Conservation (phyloP, 75 land plant species). For the Adiantum capillusveneris region DNA sequence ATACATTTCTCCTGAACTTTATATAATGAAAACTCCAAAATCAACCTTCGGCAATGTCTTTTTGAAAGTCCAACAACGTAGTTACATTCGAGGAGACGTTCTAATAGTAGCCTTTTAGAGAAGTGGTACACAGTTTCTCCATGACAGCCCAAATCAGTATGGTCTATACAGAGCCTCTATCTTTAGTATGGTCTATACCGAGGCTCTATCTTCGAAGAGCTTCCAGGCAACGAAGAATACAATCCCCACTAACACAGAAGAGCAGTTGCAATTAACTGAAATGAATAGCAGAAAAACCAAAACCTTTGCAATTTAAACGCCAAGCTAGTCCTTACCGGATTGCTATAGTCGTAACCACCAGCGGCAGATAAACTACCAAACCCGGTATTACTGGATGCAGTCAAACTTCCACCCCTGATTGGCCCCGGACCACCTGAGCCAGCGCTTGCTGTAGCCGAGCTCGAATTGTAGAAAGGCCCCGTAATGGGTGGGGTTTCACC, state of each 20-base stretch:
- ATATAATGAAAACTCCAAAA: too few relatives aligned
- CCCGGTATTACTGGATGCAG: constrained; percentile 1
- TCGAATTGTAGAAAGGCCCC: not conserved
- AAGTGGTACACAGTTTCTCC: too few relatives aligned
- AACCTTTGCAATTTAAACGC: not conserved
- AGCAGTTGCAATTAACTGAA: not conserved
- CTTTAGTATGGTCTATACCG: constrained; percentile 9
- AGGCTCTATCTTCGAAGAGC: not conserved
- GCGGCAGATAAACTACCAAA: not conserved
- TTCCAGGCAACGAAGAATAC: not conserved
- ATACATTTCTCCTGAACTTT: too few relatives aligned
- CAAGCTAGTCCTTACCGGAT: not conserved
- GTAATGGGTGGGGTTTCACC: constrained; percentile 4
- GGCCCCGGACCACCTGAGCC: constrained; percentile 5
- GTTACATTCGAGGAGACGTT: too few relatives aligned
- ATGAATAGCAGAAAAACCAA: not conserved
- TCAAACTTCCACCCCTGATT: not conserved
- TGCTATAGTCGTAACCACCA: constrained; percentile 5
- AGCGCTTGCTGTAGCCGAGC: not conserved
- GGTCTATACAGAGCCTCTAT: too few relatives aligned
- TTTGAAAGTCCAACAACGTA: too few relatives aligned
- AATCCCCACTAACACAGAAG: constrained; percentile 3
- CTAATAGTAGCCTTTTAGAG: too few relatives aligned
- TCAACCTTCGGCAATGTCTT: too few relatives aligned
- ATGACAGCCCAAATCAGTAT: too few relatives aligned